Base-by-base conservation (phyloP, 2,329 filamentous ascomycete genomes). In the Pseudodiploospora longispora region DNA sequence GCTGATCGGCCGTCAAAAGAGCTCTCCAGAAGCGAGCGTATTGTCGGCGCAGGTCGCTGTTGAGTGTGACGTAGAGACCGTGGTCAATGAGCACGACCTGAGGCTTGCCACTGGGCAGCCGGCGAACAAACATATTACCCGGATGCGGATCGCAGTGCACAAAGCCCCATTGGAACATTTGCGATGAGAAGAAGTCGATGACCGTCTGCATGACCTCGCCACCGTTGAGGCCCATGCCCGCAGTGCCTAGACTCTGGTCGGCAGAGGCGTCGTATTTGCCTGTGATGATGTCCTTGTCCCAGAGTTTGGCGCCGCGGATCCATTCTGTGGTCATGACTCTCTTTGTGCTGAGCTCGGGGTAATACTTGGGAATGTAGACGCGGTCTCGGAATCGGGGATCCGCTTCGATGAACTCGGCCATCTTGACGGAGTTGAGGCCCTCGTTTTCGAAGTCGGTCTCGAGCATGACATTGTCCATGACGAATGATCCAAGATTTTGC, bases 131-230 rank as follows among this genome's bases (percentile, higher is more conserved):
- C 35, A 46, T 46, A 27, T 46, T 46, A 10, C 43, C 43, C 1
- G 43, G 43, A n/a, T 46, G 43, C 27, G 43, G 43, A 12, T 46
- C 43, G 19, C 43, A 46, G 30, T 46, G 43, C 2, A 46, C 43
- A 19, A 46, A 46, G 2, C 43, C 43, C 43, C 40, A 46, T 46
- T 46, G 41, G 35, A 46, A 46, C 43, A 46, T 46, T 38, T 46
- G 43, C 12, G 43, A 46, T 4, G 43, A 46, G 30, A 46, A 46
- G 5, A 46, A 40, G 4, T 46, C 43, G 10, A 46, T 42, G 30
- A 46, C 27, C 1, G 43, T 46, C 5, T 27, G 34, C 43, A 46
- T 46, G 30, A 46, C 30, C 10, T 46, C 43, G 12, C 30, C 43
- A 5, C 27, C 43, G 2, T 38, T 38, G 2, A 46, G 39, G 10